Evolutionary conservation across 2,329 filamentous ascomycete genomes (phyloP).

Genomic region (Penicillium occitanis): DNA sequence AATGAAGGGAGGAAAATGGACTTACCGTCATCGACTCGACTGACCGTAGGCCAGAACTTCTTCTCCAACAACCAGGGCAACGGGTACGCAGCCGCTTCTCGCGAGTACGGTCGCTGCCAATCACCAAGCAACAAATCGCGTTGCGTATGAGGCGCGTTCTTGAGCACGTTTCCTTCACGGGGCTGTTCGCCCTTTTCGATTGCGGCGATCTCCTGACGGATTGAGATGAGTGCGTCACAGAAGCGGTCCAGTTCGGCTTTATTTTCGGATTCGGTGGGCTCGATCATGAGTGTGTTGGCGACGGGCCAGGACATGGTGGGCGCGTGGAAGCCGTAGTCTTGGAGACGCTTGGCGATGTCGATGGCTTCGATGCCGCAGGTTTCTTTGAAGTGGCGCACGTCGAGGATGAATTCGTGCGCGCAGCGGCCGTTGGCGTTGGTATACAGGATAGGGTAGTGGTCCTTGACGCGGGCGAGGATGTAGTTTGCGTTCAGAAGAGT

Average conservation of each 20-base stretch:
- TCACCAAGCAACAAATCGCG: conserved; percentile 72
- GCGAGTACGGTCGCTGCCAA: conserved; percentile 79
- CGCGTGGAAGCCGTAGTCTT: conserved; percentile 96
- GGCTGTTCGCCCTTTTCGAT: conserved; percentile 78
- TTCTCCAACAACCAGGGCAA: conserved; percentile 80
- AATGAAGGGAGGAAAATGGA: conserved; percentile 24
- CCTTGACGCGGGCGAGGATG: conserved; percentile 80
- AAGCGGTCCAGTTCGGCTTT: conserved; percentile 92
- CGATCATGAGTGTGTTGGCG: conserved; percentile 94
- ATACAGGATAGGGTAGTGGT: conserved; percentile 89
- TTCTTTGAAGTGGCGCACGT: conserved; percentile 80
- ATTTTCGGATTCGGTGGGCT: conserved; percentile 91
- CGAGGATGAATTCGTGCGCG: conserved; percentile 96
- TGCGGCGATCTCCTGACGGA: conserved; percentile 78
- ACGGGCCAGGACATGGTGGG: conserved; percentile 98
- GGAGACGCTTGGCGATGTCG: conserved; percentile 92
- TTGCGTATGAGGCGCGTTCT: conserved; percentile 84
- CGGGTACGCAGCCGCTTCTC: conserved; percentile 85
- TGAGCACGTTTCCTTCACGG: conserved; percentile 76
- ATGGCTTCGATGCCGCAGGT: conserved; percentile 83
- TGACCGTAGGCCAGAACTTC: conserved; percentile 95
- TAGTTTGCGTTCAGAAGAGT: conserved; percentile 98
- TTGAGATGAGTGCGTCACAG: conserved; percentile 83
- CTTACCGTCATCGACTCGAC: conserved; percentile 83
- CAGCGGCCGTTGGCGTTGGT: conserved; percentile 85